Evolutionary conservation across 2,329 filamentous ascomycete genomes (phyloP).

Genomic region (Acrocalymma vagum): DNA sequence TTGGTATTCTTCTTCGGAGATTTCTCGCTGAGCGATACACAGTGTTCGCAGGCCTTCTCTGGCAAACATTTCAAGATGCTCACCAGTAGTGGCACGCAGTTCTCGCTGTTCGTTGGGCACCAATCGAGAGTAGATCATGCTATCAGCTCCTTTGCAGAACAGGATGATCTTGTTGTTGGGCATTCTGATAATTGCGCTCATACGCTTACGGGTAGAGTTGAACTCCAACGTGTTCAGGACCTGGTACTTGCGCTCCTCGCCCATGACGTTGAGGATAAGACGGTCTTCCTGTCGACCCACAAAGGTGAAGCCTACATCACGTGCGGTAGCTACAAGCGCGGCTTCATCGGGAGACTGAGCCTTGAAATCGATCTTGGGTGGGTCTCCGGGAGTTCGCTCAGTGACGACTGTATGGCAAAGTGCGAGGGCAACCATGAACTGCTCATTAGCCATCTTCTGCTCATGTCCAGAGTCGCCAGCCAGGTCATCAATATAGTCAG

Average conservation of each 20-base stretch:
- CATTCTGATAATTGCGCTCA: slow-evolving; percentile 97
- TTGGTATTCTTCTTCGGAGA: slow-evolving; percentile 84
- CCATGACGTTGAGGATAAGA: slow-evolving; percentile 86
- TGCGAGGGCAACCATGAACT: slow-evolving; percentile 93
- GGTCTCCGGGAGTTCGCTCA: slow-evolving; percentile 87
- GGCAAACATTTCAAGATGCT: slow-evolving; percentile 97
- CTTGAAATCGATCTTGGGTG: slow-evolving; percentile 91
- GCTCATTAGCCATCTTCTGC: slow-evolving; percentile 80
- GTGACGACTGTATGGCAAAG: slow-evolving; percentile 98
- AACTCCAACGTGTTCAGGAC: slow-evolving; percentile 97
- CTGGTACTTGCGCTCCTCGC: slow-evolving; percentile 82
- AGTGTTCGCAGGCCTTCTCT: slow-evolving; percentile 93
- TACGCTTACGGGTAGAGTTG: slow-evolving; percentile 94
- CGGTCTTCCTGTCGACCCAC: slow-evolving; percentile 81
- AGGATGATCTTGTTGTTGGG: slow-evolving; percentile 87
- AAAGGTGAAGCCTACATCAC: slow-evolving; percentile 94
- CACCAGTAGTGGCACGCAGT: slow-evolving; percentile 82
- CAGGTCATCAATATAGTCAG: slow-evolving; percentile 86
- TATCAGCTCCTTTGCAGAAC: slow-evolving; percentile 98
- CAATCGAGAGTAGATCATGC: slow-evolving; percentile 92
- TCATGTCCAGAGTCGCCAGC: slow-evolving; percentile 77
- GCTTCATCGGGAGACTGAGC: slow-evolving; percentile 97
- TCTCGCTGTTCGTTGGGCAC: slow-evolving; percentile 86
- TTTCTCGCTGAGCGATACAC: slow-evolving; percentile 85
- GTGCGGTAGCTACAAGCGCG: slow-evolving; percentile 90